phyloP scores from a whole-genome alignment of 179 eudicot species.

The Beta lomatogona region DNA sequence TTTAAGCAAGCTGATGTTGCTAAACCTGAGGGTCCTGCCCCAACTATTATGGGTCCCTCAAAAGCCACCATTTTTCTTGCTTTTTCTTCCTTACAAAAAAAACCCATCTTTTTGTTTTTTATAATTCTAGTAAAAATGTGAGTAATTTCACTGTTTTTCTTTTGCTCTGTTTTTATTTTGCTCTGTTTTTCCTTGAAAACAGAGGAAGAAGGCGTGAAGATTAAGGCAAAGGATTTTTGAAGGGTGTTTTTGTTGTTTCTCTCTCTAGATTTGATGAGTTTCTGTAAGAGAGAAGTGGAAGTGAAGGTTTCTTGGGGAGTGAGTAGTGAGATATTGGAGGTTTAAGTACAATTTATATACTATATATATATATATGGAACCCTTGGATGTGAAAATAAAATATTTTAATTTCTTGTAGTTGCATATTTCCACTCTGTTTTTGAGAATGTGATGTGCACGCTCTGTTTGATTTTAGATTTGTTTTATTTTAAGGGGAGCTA shows the following conservation, averaged over 20 bases:
- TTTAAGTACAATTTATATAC: not conserved
- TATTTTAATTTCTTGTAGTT: not conserved
- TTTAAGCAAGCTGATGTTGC: conserved; percentile 78
- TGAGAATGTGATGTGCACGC: not conserved
- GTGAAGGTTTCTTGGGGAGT: not conserved
- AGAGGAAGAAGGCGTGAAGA: conserved; percentile 14
- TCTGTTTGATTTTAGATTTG: not conserved
- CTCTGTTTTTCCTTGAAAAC: not conserved
- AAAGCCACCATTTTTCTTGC: conserved; percentile 23
- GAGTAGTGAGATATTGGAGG: not conserved
- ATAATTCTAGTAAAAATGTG: too few relatives aligned
- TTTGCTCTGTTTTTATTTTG: conserved; percentile 50
- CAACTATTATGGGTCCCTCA: conserved; percentile 75
- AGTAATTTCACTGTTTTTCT: conserved; percentile 21
- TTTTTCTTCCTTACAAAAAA: not conserved
- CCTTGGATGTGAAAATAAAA: not conserved
- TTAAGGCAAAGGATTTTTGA: not conserved
- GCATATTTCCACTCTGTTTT: not conserved
- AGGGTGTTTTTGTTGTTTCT: not conserved
- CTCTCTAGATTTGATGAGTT: not conserved
- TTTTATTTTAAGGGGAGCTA: too few relatives aligned
- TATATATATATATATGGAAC: not conserved
- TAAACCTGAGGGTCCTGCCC: conserved; percentile 93
- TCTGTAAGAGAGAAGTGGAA: not conserved
- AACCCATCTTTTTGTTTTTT: too few relatives aligned